These are phyloP conservation scores for Monosporascus sp. DNA, from an alignment of 2,329 filamentous ascomycete genomes.

Conservation along the genomic window DNA sequence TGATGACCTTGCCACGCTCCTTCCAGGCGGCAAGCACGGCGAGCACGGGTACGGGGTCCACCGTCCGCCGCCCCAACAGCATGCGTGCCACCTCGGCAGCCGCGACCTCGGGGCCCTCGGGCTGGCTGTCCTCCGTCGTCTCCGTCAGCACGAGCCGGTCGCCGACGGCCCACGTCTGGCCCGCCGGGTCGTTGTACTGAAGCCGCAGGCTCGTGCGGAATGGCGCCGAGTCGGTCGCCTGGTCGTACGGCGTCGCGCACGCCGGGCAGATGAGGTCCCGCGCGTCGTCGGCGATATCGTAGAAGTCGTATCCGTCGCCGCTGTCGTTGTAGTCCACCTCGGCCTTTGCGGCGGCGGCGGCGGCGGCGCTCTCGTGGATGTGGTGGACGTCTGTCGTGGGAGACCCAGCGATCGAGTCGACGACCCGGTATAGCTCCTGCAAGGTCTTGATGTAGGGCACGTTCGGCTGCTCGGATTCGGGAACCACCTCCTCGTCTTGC, in stretches of 20 bases:
- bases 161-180: slow-evolving; percentile 21
- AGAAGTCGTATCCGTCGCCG: not conserved
- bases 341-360: not conserved
- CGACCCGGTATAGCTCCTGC: not conserved
- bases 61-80: slow-evolving; percentile 4
- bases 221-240: slow-evolving; percentile 19
- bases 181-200: slow-evolving; percentile 18
- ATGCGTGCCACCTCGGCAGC: slow-evolving; percentile 13
- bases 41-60: slow-evolving; percentile 13
- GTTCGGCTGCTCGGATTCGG: not conserved
- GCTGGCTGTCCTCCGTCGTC: slow-evolving; percentile 11
- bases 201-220: slow-evolving; percentile 20
- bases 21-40: slow-evolving; percentile 22
- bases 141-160: slow-evolving; percentile 20
- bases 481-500: too few relatives aligned
- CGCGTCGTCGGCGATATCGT: slow-evolving; percentile 11
- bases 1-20: slow-evolving; percentile 21
- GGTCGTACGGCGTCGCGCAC: slow-evolving; percentile 19
- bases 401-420: not conserved
- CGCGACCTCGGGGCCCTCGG: slow-evolving; percentile 10
- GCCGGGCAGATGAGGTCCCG: slow-evolving; percentile 20
- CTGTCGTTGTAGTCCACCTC: not conserved
- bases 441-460: not conserved
- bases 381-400: not conserved
- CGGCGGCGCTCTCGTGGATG: too few relatives aligned